Evolutionary conservation across 2,329 filamentous ascomycete genomes (phyloP), one percentile per base, ranked within the genome.

Genomic region (Calonectria honghensis): DNA sequence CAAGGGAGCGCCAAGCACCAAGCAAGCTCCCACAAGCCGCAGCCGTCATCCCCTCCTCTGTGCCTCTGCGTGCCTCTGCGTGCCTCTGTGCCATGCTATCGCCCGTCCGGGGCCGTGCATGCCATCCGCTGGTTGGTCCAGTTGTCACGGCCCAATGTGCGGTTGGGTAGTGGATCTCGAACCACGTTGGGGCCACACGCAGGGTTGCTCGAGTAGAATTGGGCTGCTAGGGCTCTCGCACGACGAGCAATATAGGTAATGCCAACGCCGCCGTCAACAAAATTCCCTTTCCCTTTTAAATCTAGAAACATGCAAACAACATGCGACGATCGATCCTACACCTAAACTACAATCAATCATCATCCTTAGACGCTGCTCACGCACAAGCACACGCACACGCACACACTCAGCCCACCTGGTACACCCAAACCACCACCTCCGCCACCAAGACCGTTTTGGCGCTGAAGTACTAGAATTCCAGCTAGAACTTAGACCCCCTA

Each of bases 131-230:
- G 73, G 75, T 73, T 79, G 77, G 77, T 67, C 74, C 66, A 79
- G 69, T 72, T 76, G 73, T 72, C 45, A 72, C 48, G 75, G 79
- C 79, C 79, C 77, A 77, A 76, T 71, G 65, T 72, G 72, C 70
- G 70, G 76, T 74, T 79, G 78, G 79, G 77, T 71, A 57, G 79
- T 81, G 77, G 79, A 78, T 73, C 78, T 80, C 74, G 77, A 76
- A 79, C 79, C 77, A 75, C 76, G 68, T 31, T 74, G 69, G 75
- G 71, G 59, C 68, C 54, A 75, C 59, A 67, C 59, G 71, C 79
- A 80, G 71, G 79, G 78, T 76, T 79, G 50, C 61, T 67, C 57
- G 32, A 71, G 61, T 74, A 73, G 72, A 70, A 78, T 81, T 81
- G 79, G 79, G 79, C 79, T 79, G 45, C 71, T 76, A 76, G 75